phyloP scores from a whole-genome alignment of 192 early-diverging fungal genomes.

The Mortierella hygrophila region DNA sequence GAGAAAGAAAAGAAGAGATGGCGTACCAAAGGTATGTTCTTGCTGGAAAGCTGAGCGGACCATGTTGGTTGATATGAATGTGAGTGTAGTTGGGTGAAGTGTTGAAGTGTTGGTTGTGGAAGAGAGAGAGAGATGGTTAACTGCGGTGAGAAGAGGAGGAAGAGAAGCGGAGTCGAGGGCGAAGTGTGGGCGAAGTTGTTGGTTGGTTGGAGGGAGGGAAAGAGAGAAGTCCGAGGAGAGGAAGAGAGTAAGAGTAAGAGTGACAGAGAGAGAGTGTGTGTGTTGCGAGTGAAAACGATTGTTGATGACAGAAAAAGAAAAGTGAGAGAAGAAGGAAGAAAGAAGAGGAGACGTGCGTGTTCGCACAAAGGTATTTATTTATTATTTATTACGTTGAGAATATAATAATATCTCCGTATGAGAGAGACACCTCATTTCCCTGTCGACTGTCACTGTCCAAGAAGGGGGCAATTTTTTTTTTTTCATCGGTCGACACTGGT shows the following conservation, averaged over 20 bases:
- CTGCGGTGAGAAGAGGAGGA: background rate
- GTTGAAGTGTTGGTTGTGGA: background rate
- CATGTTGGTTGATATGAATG: conserved; percentile 29
- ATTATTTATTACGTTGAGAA: too few species aligned
- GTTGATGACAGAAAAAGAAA: background rate
- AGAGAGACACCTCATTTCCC: background rate
- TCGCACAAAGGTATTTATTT: background rate
- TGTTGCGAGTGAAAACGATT: background rate
- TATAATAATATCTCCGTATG: background rate
- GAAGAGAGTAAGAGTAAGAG: background rate
- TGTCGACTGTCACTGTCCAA: background rate
- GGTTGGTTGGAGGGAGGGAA: background rate
- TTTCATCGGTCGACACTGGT: background rate
- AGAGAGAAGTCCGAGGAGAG: background rate
- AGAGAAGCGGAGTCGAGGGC: background rate
- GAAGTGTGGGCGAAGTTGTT: conserved; percentile 7
- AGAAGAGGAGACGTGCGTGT: background rate
- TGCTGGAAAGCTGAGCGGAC: conserved; percentile 96
- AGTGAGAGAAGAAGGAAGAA: background rate
- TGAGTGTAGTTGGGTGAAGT: too few species aligned
- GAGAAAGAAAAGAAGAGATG: too few species aligned
- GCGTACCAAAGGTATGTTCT: conserved; percentile 94
- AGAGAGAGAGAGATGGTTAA: too few species aligned
- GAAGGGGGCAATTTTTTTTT: background rate
- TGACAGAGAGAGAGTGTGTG: background rate